Base-by-base conservation (phyloP, 768 basidiomycete genomes). In the Termitomyces bulborhizus region DNA sequence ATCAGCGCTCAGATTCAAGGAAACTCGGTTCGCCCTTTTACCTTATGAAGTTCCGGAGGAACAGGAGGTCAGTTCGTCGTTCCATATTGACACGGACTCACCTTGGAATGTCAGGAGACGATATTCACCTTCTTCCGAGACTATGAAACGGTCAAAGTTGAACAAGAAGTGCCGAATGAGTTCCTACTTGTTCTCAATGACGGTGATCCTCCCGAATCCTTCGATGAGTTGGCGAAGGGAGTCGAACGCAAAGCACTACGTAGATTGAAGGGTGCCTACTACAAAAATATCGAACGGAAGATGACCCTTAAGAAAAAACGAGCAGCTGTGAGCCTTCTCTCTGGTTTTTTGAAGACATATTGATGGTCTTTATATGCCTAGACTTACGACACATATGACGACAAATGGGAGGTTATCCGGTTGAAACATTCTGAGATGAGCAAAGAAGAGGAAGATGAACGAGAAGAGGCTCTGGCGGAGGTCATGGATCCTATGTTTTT, bases 251-350 rank as follows among this genome's bases (percentile, higher is more conserved):
- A 61, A 36, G 55, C 44, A 13, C 48, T 66, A 24, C 62, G 56
- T 13, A 75, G 77, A 62, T 65, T 70, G 27, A 83, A 81, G 63
- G 90, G 87, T n/a, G 91, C 86, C 0, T 93, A 89, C 64, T 93
- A 92, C 72, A 93, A 91, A 70, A 86, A 85, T 65, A 90, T 93
- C 52, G 89, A 91, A 70, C 82, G 90, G 45, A 93, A 92, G 71
- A 92, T 92, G 85, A 76, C 82, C 24, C 74, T 93, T 41, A 92
- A 92, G 70, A 92, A 91, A 74, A 90, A 85, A 68, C 82, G 91
- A 7, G 81, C 80, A 16, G 88, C 89, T 66, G 90, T 91, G 58
- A 68, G 81, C 74, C 36, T 31, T 43, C 5, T n/a, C 41, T 37
- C 24, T 18, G 18, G 12, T 45, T 45, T 37, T 53, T 21, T 40